These are phyloP conservation scores for Nannochloropsis salina DNA, from an alignment of 108 stramenopile genomes.

Conservation along the genomic window DNA sequence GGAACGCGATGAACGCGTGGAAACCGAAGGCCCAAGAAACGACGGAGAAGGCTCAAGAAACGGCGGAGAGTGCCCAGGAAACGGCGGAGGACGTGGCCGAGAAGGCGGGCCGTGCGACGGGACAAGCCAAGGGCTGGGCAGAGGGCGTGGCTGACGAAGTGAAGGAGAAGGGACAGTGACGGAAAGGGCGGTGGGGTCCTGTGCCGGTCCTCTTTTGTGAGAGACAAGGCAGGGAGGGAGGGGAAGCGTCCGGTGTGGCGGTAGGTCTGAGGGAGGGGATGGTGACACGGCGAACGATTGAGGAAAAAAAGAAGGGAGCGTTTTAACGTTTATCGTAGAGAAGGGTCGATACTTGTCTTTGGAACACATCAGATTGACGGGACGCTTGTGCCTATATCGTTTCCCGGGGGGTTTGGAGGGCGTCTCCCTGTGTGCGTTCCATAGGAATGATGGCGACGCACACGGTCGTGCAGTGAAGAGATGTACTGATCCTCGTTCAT, in stretches of 20 bases:
- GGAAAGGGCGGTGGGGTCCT: not conserved
- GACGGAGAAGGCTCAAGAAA: not conserved
- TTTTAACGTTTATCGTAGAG: no score
- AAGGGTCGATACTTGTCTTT: no score
- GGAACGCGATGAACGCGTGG: not conserved
- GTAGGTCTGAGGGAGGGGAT: no score
- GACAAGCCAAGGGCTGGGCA: not conserved
- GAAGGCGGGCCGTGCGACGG: not conserved
- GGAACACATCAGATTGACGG: no score
- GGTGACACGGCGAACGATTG: no score
- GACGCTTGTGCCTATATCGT: no score
- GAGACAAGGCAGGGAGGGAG: not conserved
- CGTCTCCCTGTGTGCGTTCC: no score
- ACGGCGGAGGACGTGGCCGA: not conserved
- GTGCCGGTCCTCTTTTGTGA: not conserved
- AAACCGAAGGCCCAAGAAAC: not conserved
- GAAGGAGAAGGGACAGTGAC: not conserved
- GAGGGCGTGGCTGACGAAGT: conserved; percentile 14
- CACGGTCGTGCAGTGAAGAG: no score
- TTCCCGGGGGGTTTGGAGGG: no score
- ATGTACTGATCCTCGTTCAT: no score
- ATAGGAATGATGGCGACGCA: no score
- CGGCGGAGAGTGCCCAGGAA: not conserved
- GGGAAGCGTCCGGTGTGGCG: not conserved
- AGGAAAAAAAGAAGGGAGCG: no score